A percentile compares a stretch with the other conserved stretches of the same genome.
Conservation (phyloP, 805 yeast species). For the Diddensiella transvaalensis region DNA sequence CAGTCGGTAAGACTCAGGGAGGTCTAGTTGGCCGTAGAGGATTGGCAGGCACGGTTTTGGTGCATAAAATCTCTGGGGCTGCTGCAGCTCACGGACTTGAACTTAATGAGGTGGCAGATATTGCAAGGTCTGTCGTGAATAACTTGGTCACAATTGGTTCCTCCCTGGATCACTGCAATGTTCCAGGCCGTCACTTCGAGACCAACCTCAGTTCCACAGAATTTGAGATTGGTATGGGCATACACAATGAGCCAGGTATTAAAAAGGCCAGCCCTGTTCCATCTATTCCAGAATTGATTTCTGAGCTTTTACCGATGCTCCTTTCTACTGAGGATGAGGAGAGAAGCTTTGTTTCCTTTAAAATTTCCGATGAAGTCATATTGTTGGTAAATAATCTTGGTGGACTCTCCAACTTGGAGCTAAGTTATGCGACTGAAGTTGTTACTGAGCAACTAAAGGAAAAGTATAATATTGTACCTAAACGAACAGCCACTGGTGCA, state of each 20-base stretch:
- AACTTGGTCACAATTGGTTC: constrained; percentile 85
- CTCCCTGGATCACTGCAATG: constrained; percentile 82
- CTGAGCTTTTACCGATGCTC: constrained; percentile 55
- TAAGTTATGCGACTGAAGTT: constrained; percentile 66
- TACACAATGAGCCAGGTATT: constrained; percentile 92
- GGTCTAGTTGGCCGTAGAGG: constrained; percentile 94
- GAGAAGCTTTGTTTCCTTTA: constrained; percentile 74
- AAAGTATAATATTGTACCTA: constrained; percentile 55
- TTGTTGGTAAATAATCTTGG: constrained; percentile 83
- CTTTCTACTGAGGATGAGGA: constrained; percentile 66
- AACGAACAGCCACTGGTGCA: constrained; percentile 67
- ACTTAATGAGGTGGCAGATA: constrained; percentile 50
- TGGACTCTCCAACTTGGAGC: constrained; percentile 78
- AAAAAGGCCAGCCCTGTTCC: constrained; percentile 66
- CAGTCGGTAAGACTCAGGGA: constrained; percentile 87
- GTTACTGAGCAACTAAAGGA: constrained; percentile 49
- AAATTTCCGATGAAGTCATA: constrained; percentile 54
- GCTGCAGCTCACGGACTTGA: constrained; percentile 44
- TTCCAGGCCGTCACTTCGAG: constrained; percentile 73
- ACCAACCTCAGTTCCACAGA: constrained; percentile 53
- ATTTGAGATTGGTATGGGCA: constrained; percentile 92
- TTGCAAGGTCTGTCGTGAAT: constrained; percentile 59
- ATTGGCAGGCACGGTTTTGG: constrained; percentile 83
- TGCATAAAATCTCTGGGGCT: constrained; percentile 84
- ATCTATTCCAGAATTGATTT: constrained; percentile 54